Evolutionary conservation across 1,284 basidiomycete genomes (phyloP).

Genomic region (Boletus smithii): DNA sequence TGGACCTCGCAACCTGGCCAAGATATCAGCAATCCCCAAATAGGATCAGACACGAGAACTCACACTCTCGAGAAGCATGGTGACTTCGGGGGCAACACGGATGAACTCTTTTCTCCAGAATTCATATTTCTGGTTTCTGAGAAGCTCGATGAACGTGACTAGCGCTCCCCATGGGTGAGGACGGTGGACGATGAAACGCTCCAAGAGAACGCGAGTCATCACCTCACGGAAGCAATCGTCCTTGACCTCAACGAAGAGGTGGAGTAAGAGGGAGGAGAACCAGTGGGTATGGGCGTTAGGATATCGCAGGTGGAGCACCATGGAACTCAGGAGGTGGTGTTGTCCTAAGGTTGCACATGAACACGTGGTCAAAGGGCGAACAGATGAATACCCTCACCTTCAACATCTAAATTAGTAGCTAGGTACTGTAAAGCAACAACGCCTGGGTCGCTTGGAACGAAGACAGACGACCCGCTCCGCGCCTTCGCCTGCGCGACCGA

Average conservation of each 20-base stretch:
- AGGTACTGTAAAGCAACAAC: constrained; percentile 81
- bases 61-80: constrained; percentile 76
- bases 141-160: constrained; percentile 89
- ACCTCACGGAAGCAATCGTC: constrained; percentile 84
- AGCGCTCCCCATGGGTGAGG: constrained; percentile 98
- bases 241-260: constrained; percentile 78
- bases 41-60: constrained; percentile 33
- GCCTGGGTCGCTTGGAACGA: constrained; percentile 77
- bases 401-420: constrained; percentile 80
- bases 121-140: constrained; percentile 80
- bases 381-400: constrained; percentile 57
- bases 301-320: constrained; percentile 92
- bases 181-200: constrained; percentile 89
- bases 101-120: constrained; percentile 86
- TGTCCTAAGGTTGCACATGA: constrained; percentile 56
- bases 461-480: constrained; percentile 73
- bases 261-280: constrained; percentile 87
- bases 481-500: constrained; percentile 85
- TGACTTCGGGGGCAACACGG: constrained; percentile 77
- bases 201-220: constrained; percentile 87
- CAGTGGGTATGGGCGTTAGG: constrained; percentile 96
- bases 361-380: not conserved
- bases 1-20: constrained; percentile 63
- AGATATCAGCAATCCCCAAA: constrained; percentile 2
- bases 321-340: constrained; percentile 88